phyloP scores from a whole-genome alignment of 192 early-diverging fungal genomes.

The Linnemannia schmuckeri region DNA sequence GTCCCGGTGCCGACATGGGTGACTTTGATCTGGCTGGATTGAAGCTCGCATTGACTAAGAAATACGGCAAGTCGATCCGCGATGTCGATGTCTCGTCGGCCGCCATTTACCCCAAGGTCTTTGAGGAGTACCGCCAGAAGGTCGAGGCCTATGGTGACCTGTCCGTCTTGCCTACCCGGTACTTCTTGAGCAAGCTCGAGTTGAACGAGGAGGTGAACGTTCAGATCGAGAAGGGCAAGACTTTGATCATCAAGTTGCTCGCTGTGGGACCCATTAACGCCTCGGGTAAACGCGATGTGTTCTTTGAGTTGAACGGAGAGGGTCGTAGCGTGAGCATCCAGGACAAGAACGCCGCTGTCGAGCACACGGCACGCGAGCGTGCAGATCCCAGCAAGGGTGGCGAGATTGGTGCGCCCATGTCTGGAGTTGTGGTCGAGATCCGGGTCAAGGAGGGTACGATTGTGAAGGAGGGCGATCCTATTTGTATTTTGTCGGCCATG shows the following conservation, averaged over 20 bases:
- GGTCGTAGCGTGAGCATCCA: constrained; percentile 84
- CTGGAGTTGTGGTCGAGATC: constrained; percentile 94
- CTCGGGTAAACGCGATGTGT: constrained; percentile 86
- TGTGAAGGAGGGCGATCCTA: constrained; percentile 91
- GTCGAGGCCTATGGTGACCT: constrained; percentile 88
- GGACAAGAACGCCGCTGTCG: constrained; percentile 74
- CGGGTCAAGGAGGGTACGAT: constrained; percentile 82
- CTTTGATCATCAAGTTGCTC: constrained; percentile 89
- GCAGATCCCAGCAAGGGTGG: constrained; percentile 83
- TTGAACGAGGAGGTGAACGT: constrained; percentile 93
- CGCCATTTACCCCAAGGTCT: constrained; percentile 95
- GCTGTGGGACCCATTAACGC: constrained; percentile 90
- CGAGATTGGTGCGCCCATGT: constrained; percentile 96
- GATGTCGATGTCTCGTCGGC: constrained; percentile 90
- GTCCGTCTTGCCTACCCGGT: constrained; percentile 90
- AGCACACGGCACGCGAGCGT: constrained; percentile 75
- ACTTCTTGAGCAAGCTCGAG: constrained; percentile 89
- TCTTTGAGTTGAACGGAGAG: constrained; percentile 97
- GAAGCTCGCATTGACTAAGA: constrained; percentile 81
- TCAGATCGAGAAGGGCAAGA: constrained; percentile 89
- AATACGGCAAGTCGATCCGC: constrained; percentile 85
- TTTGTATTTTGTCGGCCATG: constrained; percentile 97
- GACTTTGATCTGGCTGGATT: constrained; percentile 84
- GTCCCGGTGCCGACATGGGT: constrained; percentile 86
- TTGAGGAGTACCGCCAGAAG: constrained; percentile 83